Conservation (phyloP, 2,329 filamentous ascomycete genomes). For the Endoconidiophora polonica region DNA sequence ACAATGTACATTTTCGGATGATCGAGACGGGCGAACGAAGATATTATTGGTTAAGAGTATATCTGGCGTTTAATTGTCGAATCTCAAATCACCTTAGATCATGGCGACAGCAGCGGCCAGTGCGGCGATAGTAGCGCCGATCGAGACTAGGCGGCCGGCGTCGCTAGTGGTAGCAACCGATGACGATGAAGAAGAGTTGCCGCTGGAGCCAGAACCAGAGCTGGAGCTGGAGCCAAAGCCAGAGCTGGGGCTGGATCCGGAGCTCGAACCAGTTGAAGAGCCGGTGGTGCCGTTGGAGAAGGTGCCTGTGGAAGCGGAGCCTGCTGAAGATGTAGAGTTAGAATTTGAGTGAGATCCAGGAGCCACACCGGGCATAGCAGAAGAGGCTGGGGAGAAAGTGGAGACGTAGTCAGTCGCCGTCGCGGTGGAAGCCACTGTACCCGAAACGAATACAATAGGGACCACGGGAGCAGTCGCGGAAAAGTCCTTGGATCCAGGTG, state of each 20-base stretch:
- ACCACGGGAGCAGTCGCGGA: background rate
- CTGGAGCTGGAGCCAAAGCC: background rate
- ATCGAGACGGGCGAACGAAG: too few relatives aligned
- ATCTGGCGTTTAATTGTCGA: background rate
- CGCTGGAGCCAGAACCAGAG: background rate
- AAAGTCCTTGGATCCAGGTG: background rate
- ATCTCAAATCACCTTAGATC: constrained; percentile 4
- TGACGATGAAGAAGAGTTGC: background rate
- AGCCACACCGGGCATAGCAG: constrained; percentile 10
- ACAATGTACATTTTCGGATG: too few relatives aligned
- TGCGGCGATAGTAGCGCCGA: constrained; percentile 9
- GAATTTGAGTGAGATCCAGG: constrained; percentile 5
- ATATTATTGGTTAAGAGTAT: too few relatives aligned
- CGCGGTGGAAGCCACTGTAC: background rate
- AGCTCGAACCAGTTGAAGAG: background rate
- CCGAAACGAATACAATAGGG: background rate
- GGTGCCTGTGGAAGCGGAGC: constrained; percentile 6
- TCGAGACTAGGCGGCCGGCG: constrained; percentile 8
- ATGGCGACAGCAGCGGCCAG: constrained; percentile 11
- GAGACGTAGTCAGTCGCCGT: background rate
- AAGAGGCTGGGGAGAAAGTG: background rate
- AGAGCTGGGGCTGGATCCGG: background rate
- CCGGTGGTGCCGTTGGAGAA: background rate
- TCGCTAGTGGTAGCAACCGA: constrained; percentile 6
- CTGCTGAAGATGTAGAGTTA: constrained; percentile 3